Evolutionary conservation across 2,329 filamentous ascomycete species (phyloP).

Genomic region (Colletotrichum chlorophyti): DNA sequence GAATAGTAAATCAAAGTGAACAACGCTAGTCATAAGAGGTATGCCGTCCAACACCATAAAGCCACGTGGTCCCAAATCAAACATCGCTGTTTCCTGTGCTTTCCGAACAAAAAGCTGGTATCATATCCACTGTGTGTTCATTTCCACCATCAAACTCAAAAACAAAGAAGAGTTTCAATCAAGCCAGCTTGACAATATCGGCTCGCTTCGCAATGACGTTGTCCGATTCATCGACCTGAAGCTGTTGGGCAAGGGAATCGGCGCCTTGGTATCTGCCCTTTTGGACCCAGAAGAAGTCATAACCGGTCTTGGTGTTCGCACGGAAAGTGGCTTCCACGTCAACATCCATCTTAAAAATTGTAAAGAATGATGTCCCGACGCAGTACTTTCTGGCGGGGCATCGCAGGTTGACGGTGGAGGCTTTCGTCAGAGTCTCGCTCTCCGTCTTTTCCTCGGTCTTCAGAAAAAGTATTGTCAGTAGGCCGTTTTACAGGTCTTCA

Average conservation of each 20-base stretch:
- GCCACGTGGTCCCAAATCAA: too few species aligned
- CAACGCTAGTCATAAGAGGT: too few species aligned
- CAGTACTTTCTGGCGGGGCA: constrained; percentile 29
- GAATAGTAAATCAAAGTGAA: too few species aligned
- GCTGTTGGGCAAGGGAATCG: constrained; percentile 24
- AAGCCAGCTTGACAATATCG: background rate
- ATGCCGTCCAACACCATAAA: too few species aligned
- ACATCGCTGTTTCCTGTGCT: too few species aligned
- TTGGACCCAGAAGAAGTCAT: constrained; percentile 24
- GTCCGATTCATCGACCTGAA: constrained; percentile 26
- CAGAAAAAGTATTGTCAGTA: background rate
- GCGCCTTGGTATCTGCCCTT: constrained; percentile 23
- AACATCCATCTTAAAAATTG: constrained; percentile 28
- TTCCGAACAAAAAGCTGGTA: background rate
- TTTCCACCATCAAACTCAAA: background rate
- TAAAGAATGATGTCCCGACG: constrained; percentile 27
- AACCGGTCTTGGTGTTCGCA: constrained; percentile 19
- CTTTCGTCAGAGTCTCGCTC: constrained; percentile 17
- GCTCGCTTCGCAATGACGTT: background rate
- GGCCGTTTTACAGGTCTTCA: background rate
- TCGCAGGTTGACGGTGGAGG: constrained; percentile 26
- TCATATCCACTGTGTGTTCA: too few species aligned
- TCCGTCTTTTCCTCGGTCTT: constrained; percentile 17
- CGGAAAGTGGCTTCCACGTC: constrained; percentile 27
- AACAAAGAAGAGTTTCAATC: background rate